Evolutionary conservation across 768 basidiomycete species (phyloP), one percentile per base, ranked within the genome.

Genomic region (Jaapia argillacea): DNA sequence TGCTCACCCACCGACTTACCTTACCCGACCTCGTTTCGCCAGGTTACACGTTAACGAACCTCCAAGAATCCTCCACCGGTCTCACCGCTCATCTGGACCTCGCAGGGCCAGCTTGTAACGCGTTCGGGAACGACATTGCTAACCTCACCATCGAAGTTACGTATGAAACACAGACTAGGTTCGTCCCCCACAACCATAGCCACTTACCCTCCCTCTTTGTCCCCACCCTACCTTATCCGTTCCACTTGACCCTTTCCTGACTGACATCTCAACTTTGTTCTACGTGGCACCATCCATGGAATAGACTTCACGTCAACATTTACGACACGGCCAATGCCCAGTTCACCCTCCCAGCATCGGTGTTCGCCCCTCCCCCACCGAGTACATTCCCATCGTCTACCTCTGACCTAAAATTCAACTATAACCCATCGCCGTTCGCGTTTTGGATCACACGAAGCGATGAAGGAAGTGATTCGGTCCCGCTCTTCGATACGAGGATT

Each of bases 391-490:
- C 65, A 43, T 61, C 55, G 27, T 44, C 60, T 10, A 62, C 57
- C 0, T 79, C 79, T 0, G 84, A 87, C 51, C 66, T 88, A 6
- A 62, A 77, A 3, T 87, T 88, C 65, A 79, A 85, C 54, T 75
- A 77, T 47, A 67, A 79, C 1, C 5, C 68, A 1, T 63, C 66
- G 0, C 85, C 86, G 0, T 88, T 88, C 55, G 75, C 79, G 2
- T 88, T 87, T 56, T 88, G 84, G 84, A 77, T 88, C 48, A 83
- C 81, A 1, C 75, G 84, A 36, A 74, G 77, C 20, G 74, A 75
- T 3, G 65, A 73, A 6, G 78, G 77, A 10, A 16, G 10, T 3
- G 57, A 69, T 24, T 68, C 64, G 4, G 51, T 54, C 36, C 81
- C 77, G 41, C 58, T 88, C 20, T 87, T 87, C 51, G 84, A 88